Evolutionary conservation across 225 moss, liverwort and hornwort genomes (phyloP).

Genomic region (Antitrichia curtipendula): DNA sequence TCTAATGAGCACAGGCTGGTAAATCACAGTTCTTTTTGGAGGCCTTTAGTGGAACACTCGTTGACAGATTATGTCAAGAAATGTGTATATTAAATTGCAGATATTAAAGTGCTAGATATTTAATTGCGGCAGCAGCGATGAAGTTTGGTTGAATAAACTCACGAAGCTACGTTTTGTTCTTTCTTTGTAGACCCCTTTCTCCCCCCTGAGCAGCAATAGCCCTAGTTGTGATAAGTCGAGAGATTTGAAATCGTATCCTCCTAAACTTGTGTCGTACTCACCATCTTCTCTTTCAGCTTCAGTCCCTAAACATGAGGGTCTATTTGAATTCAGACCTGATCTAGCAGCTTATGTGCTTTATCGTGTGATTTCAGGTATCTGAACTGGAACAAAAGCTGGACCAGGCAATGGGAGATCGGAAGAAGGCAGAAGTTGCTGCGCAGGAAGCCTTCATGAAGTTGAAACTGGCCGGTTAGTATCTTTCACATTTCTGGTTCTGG

Average conservation of each 20-base stretch:
- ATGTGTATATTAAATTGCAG: neutral
- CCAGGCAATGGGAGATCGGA: conserved; percentile 27
- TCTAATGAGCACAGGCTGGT: neutral
- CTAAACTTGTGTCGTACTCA: neutral
- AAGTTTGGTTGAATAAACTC: neutral
- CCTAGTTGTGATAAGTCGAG: neutral
- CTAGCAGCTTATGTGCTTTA: neutral
- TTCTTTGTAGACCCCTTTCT: neutral
- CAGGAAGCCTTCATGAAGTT: conserved; percentile 29
- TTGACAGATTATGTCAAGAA: neutral
- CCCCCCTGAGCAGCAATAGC: neutral
- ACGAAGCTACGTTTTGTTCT: neutral
- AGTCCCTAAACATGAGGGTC: neutral
- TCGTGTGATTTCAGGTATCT: conserved; percentile 11
- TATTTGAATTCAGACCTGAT: neutral
- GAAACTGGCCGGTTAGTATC: conserved; percentile 17
- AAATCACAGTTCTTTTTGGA: neutral
- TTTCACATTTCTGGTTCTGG: neutral
- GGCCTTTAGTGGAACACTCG: neutral
- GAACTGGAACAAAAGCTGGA: conserved; percentile 36
- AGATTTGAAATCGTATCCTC: neutral
- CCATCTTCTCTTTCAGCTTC: neutral
- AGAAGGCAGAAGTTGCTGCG: conserved; percentile 23
- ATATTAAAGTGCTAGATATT: neutral
- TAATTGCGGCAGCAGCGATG: neutral